A percentile compares a stretch with the other conserved stretches of the same genome.
Evolutionary conservation across 2,329 filamentous ascomycete genomes (phyloP).

Genomic region (Amauroascus niger): DNA sequence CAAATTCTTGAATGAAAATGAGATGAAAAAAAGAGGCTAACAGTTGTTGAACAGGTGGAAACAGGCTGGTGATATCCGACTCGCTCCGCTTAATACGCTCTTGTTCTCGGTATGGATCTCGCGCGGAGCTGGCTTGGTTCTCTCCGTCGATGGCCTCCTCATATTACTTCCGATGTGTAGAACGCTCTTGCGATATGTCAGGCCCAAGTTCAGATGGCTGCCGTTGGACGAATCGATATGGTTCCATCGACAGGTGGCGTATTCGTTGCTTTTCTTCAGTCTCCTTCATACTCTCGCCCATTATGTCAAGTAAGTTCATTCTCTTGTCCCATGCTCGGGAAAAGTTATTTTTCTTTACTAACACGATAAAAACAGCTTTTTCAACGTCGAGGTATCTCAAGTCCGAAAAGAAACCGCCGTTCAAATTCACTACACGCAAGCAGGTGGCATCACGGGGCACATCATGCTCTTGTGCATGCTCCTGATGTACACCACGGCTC

Average conservation of each 20-base stretch:
- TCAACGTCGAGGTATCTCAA: constrained; percentile 80
- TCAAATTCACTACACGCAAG: constrained; percentile 81
- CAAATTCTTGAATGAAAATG: no score
- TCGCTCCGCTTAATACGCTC: constrained; percentile 71
- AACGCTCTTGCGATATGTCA: constrained; percentile 71
- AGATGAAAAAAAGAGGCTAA: not conserved
- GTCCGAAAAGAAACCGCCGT: constrained; percentile 70
- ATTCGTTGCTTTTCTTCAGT: constrained; percentile 74
- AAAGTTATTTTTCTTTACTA: not conserved
- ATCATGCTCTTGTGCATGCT: constrained; percentile 99
- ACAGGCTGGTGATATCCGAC: constrained; percentile 56
- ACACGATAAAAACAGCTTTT: constrained; percentile 58
- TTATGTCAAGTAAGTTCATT: constrained; percentile 75
- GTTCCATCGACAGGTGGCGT: constrained; percentile 94
- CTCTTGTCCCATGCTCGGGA: no score
- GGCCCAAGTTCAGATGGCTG: constrained; percentile 77
- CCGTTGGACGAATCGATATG: constrained; percentile 94
- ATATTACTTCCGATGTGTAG: constrained; percentile 93
- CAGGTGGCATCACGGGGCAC: constrained; percentile 89
- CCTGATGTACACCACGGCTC: constrained; percentile 92
- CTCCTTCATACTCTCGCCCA: constrained; percentile 67
- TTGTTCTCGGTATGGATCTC: constrained; percentile 92
- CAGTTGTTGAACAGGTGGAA: constrained; percentile 55
- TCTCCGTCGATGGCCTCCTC: constrained; percentile 74
- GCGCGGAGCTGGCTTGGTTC: constrained; percentile 76